Evolutionary conservation across 2,329 filamentous ascomycete species (phyloP), one percentile per base, ranked within the genome.

Genomic region (Scedosporium apiospermum): DNA sequence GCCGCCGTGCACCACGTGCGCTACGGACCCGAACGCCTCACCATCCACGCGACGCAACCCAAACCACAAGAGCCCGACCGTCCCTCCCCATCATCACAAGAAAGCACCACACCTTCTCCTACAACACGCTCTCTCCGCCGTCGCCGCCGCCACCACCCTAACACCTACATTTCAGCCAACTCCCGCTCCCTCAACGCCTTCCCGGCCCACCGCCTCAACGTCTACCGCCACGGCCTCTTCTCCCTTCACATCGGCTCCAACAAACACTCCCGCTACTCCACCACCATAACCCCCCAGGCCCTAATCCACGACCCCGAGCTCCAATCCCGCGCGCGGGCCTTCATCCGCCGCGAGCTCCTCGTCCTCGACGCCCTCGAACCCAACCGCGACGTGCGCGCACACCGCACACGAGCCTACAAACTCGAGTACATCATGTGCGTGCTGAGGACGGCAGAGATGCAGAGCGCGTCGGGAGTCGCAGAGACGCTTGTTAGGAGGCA

Each of bases 391-490:
- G 14, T 41, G 23, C n/a, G 23, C 14, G 34, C 61, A 2, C 44
- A 51, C 34, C 55, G 58, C 18, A 14, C 21, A 6, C 66, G 84
- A 49, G 82, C 82, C 4, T 87, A 84, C 66, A 93, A 93, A 69
- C 81, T 97, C 9, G 90, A 96, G 69, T 96, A 96, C 71, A 85
- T 96, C 61, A 76, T 97, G 49, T 88, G 89, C 9, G 89, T 97
- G 23, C 75, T 97, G 64, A 93, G 90, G 71, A 90, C 86, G 0
- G 85, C 95, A 16, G 91, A 96, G 69, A 80, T 93, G 4, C 91
- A 91, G 73, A 89, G 86, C 3, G 90, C 88, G 65, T 82, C 82
- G 46, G 92, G 91, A 0, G 85, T 90, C 68, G 91, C 91, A 0
- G 90, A 95, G 71, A 86, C 90, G 51, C 82, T 96, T 74, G 72